phyloP scores from a whole-genome alignment of 2,329 filamentous ascomycete genomes.

The Neurospora sp. region DNA sequence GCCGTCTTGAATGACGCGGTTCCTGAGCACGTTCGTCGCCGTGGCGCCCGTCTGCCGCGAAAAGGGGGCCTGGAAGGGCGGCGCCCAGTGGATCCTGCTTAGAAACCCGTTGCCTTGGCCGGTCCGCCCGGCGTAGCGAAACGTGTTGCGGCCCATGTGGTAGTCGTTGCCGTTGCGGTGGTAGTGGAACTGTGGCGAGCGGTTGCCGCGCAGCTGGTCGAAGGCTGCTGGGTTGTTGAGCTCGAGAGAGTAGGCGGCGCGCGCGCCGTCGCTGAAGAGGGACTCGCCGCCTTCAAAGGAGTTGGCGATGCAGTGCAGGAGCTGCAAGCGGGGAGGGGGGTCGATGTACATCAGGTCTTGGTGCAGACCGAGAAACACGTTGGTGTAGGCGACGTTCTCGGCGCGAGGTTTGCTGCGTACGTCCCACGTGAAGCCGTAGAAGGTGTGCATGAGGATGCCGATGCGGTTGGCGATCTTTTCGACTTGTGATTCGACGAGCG shows the following conservation, averaged over 20 bases:
- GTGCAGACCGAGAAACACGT: conserved; percentile 72
- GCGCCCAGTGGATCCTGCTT: conserved; percentile 54
- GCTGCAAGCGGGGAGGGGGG: conserved; percentile 70
- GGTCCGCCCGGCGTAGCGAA: conserved; percentile 33
- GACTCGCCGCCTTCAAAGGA: conserved; percentile 73
- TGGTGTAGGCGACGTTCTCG: conserved; percentile 89
- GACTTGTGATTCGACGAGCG: conserved; percentile 45
- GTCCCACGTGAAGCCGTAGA: conserved; percentile 88
- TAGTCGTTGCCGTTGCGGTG: conserved; percentile 56
- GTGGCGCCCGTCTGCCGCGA: conserved; percentile 16
- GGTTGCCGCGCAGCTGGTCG: conserved; percentile 44
- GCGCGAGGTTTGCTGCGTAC: conserved; percentile 73
- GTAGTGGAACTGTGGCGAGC: conserved; percentile 57
- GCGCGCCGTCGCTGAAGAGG: conserved; percentile 70
- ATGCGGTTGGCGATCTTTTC: conserved; percentile 61
- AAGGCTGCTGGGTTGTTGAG: conserved; percentile 39
- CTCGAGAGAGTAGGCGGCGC: conserved; percentile 40
- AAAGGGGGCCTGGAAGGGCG: conserved; percentile 64
- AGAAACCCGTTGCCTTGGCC: conserved; percentile 21
- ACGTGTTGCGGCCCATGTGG: conserved; percentile 35
- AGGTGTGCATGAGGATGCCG: conserved; percentile 72
- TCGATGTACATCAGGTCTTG: conserved; percentile 87
- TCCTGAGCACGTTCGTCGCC: background rate
- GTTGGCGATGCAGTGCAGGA: conserved; percentile 84
- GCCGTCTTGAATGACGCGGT: conserved; percentile 6